Evolutionary conservation across 202 grass and related monocot species (phyloP).

Genomic region (Carex sylvatica): DNA sequence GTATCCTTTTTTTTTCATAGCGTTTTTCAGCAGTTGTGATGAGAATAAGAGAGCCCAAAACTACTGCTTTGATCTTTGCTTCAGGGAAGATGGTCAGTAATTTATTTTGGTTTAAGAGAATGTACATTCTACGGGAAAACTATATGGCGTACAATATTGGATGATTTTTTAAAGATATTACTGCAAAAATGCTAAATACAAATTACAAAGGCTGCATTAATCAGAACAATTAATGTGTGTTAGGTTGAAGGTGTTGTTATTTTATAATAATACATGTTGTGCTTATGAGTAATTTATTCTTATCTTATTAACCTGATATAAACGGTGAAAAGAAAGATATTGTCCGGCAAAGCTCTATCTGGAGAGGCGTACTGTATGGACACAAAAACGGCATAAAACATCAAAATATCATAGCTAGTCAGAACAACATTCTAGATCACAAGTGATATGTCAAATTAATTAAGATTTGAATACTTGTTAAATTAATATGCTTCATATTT

Average conservation of each 20-base stretch:
- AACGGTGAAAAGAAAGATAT: background rate
- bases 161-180: background rate
- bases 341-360: background rate
- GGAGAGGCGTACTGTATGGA: background rate
- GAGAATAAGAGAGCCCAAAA: constrained; percentile 55
- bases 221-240: background rate
- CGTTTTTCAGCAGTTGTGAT: constrained; percentile 48
- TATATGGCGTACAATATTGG: background rate
- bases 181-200: background rate
- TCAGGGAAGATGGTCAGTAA: constrained; percentile 43
- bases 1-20: constrained; percentile 21
- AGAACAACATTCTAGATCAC: background rate
- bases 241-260: background rate
- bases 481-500: background rate
- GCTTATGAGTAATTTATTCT: background rate
- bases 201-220: background rate
- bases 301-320: background rate
- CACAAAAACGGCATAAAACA: background rate
- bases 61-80: constrained; percentile 44
- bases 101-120: background rate
- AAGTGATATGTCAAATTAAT: background rate
- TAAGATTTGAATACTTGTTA: background rate
- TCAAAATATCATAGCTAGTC: background rate
- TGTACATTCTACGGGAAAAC: background rate
- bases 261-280: background rate